Percentiles rank a stretch among this genome's conserved stretches.
phyloP scores from a whole-genome alignment of 2,329 filamentous ascomycete species.

The Alternaria sp. region DNA sequence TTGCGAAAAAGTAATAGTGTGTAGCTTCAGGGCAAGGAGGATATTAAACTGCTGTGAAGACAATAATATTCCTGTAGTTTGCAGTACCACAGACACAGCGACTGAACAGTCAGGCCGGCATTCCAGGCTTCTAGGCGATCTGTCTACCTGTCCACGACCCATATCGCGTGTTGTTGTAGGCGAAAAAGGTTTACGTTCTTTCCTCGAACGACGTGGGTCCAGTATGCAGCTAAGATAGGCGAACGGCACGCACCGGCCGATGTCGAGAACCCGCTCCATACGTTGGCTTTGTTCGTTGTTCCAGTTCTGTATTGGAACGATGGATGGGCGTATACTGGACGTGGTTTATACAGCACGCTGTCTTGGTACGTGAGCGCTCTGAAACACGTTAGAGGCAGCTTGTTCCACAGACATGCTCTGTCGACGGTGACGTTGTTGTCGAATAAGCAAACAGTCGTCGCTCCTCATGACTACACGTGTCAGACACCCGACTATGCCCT shows the following conservation, averaged over 20 bases:
- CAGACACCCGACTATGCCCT: slow-evolving; percentile 8
- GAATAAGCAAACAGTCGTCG: slow-evolving; percentile 4
- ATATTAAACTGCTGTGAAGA: no score
- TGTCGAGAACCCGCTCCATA: not conserved
- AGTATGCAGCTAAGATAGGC: slow-evolving; percentile 22
- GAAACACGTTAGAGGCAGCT: not conserved
- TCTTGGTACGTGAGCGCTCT: not conserved
- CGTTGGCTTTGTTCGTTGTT: not conserved
- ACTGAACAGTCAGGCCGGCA: no score
- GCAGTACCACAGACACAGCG: no score
- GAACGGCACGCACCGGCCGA: slow-evolving; percentile 10
- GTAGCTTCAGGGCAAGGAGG: no score
- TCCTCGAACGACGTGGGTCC: not conserved
- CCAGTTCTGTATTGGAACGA: not conserved
- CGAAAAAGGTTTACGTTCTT: not conserved
- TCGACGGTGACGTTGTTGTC: slow-evolving; percentile 7
- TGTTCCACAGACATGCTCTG: not conserved
- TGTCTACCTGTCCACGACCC: no score
- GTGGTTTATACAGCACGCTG: not conserved
- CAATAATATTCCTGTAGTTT: no score
- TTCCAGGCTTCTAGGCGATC: no score
- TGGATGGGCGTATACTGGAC: not conserved
- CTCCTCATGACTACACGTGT: slow-evolving; percentile 25
- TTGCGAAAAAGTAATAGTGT: no score
- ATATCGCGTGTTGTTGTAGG: not conserved